These are phyloP conservation scores for Tetradesmus obliquus DNA, from an alignment of 139 green algal species.

Conservation along the genomic window DNA sequence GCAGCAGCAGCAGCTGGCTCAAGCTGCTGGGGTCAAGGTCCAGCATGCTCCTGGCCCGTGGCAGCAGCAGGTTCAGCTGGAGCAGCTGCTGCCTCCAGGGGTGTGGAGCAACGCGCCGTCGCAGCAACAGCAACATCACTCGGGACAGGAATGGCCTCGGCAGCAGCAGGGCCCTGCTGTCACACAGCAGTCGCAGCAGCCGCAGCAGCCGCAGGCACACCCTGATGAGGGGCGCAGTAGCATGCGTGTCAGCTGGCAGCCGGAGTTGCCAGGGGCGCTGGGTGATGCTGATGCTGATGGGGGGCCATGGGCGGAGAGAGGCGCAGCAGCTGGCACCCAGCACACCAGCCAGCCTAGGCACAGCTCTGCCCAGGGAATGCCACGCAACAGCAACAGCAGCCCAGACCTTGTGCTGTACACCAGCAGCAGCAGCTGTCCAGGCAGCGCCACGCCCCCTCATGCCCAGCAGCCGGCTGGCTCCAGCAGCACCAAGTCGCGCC, in stretches of 20 bases:
- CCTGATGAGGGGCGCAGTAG: not conserved
- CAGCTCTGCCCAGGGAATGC: not conserved
- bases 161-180: not conserved
- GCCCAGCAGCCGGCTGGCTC: not conserved
- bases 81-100: conserved; percentile 2
- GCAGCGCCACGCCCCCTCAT: not conserved
- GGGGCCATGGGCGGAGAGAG: not conserved
- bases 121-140: not conserved
- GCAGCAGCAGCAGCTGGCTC: not conserved
- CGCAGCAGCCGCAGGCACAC: not conserved
- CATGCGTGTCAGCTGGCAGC: not conserved
- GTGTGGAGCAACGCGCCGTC: not conserved
- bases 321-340: not conserved
- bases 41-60: not conserved
- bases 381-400: conserved; percentile 6
- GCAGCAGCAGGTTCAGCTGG: conserved; percentile 3
- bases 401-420: not conserved
- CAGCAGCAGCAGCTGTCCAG: conserved; percentile 2
- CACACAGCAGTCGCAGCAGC: not conserved
- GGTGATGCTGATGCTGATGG: not conserved
- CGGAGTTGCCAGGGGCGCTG: not conserved
- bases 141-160: not conserved
- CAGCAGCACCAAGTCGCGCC: not conserved
- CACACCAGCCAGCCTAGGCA: not conserved
- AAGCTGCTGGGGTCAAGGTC: not conserved